Base-by-base conservation (phyloP, 176 grass and related monocot genomes). In the Carex scoparia region DNA sequence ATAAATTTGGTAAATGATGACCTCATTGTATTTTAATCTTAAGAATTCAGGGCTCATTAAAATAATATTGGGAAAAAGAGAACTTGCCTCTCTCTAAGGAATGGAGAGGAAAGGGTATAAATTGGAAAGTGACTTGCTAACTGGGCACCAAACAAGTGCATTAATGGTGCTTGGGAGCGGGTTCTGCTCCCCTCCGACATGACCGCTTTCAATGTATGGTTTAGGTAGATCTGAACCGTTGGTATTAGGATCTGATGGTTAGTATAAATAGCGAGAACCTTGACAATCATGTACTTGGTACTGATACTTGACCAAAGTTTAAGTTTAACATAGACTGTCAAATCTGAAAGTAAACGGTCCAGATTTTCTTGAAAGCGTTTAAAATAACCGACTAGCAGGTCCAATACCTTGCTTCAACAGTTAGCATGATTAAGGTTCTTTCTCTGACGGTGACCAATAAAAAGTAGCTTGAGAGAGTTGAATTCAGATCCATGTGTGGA, bases 81-180 rank as follows among this genome's bases (percentile, higher is more conserved):
- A 62, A 27, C 2, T 63, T 12, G 13, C 0, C 18, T 62, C 38
- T 44, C 1, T 23, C 37, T 12, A 0, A 19, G 79, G 2, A 81
- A 81, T 81, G 79, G 79, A 62, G 79, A 44, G 56, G 32, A 81
- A 8, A 40, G 56, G 46, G 4, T 9, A 44, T 80, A n/a, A 32
- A 40, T 32, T 7, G 5, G 79, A 81, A 81, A 62, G 37, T n/a
- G 79, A 81, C 79, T 56, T 61, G 57, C 32, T 63, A 81, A 59
- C 59, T 40, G 12, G 48, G 2, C 32, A 60, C 79, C 79, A 81
- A 81, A 81, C 32, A 11, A 23, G 23, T 23, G 23, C 23, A 23
- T 80, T 37, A 38, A 38, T 57, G 7, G 53, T n/a, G 31, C n/a
- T 74, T 51, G 28, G 7, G 1, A 74, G 49, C 4, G n/a, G 40